Evolutionary conservation across 345 rosid genomes (phyloP).

Genomic region (Schrenkiella parvula): DNA sequence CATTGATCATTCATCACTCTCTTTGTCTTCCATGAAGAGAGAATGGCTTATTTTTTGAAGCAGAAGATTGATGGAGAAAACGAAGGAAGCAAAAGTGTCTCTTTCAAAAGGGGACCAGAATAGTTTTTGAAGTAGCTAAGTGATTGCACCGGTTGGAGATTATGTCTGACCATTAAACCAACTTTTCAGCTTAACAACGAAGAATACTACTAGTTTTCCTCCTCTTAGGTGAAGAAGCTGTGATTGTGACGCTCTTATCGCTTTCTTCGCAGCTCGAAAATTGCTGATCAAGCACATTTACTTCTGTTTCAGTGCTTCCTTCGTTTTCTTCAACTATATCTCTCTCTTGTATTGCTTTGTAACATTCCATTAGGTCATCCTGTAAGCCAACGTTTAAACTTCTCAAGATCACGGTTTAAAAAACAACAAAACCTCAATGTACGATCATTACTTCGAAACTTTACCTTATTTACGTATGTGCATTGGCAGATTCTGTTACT

Average conservation of each 20-base stretch:
- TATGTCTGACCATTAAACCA: conserved; percentile 27
- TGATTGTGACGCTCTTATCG: conserved; percentile 34
- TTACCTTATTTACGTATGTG: conserved; percentile 65
- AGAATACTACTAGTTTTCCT: conserved; percentile 27
- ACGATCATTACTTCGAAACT: not conserved
- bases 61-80: conserved; percentile 7
- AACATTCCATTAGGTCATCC: conserved; percentile 54
- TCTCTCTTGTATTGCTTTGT: conserved; percentile 44
- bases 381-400: conserved; percentile 8
- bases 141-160: conserved; percentile 7
- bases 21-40: conserved; percentile 30
- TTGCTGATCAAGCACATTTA: conserved; percentile 53
- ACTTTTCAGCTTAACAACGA: conserved; percentile 25
- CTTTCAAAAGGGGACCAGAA: conserved; percentile 33
- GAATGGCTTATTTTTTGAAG: conserved; percentile 24
- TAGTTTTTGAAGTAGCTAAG: not conserved
- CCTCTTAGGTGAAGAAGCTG: conserved; percentile 34
- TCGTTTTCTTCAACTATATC: conserved; percentile 33
- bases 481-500: conserved; percentile 42
- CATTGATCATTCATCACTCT: conserved; percentile 28
- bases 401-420: not conserved
- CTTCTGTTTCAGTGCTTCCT: conserved; percentile 44
- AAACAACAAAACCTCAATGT: not conserved
- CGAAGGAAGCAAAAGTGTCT: conserved; percentile 36
- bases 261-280: conserved; percentile 43